Evolutionary conservation across 1,139 yeast species (phyloP), one percentile per base, ranked within the genome.

Genomic region (Debaryomycetaceae sp.): DNA sequence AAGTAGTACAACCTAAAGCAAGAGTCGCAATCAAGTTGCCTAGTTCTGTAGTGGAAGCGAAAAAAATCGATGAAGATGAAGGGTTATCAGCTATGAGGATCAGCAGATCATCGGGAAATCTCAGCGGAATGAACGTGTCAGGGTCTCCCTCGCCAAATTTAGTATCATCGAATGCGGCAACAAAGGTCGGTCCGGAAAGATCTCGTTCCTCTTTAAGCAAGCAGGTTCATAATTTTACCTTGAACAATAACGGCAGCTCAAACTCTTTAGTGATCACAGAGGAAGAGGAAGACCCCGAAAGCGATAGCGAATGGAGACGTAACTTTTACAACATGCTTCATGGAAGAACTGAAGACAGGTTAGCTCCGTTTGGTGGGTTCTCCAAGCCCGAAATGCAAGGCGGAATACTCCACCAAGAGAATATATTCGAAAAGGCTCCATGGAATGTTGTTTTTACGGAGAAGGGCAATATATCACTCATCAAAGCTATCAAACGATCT

Each of bases 381-480:
- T 83, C 91, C 1, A 76, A 72, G 45, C 80, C 82, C 1, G 76
- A 75, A 55, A 60, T 76, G 52, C 69, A 73, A 55, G 62, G 69
- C 31, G 61, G 74, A 7, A 63, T 82, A 24, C 59, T 68, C 29
- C 68, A 71, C 45, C 73, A 76, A 31, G 68, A 73, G 11, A 78
- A 80, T 49, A 69, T 86, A 29, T 88, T 89, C 62, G 83, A 83
- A 36, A 74, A 76, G 7, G 84, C 91, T 5, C 85, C 88, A 3
- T 90, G 96, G 93, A 73, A 76, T 40, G 79, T 91, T 14, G 84
- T 80, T 4, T 76, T 76, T 13, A 80, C 84, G 40, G 76, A 69
- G n/a, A 82, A 83, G 52, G 97, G 98, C 8, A 93, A 93, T 57
- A 96, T 93, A 23, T 95, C 96, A 4, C 75, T 93, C 55, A 79